phyloP scores from a whole-genome alignment of 225 moss, liverwort and hornwort genomes.

The Polytrichum formosum region DNA sequence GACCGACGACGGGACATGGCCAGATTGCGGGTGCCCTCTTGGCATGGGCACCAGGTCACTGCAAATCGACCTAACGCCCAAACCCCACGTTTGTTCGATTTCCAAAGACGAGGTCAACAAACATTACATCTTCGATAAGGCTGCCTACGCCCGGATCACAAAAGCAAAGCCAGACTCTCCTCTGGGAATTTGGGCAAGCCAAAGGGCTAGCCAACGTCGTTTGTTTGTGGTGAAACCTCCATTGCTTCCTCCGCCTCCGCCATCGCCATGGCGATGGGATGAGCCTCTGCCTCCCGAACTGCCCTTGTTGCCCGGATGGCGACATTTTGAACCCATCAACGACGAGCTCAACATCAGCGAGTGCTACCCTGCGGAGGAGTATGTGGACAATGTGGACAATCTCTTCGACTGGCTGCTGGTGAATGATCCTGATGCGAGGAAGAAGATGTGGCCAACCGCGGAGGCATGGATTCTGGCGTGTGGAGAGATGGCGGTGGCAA shows the following conservation, averaged over 20 bases:
- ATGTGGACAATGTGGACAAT: constrained; percentile 2
- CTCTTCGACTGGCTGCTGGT: constrained; percentile 21
- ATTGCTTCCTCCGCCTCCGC: neutral
- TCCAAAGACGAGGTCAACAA: constrained; percentile 15
- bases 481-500: neutral
- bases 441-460: constrained; percentile 4
- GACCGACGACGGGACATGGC: constrained; percentile 8
- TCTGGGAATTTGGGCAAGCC: neutral
- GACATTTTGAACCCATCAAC: constrained; percentile 5
- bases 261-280: neutral
- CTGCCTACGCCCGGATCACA: neutral
- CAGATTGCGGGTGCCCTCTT: constrained; percentile 28
- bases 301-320: constrained; percentile 9
- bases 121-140: constrained; percentile 28
- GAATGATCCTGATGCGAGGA: neutral
- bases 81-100: constrained; percentile 13
- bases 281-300: constrained; percentile 9
- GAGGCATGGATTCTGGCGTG: constrained; percentile 34
- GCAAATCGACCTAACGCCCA: neutral
- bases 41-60: constrained; percentile 4
- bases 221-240: constrained; percentile 22
- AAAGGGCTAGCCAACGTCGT: neutral
- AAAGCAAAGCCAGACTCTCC: neutral
- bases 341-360: constrained; percentile 17
- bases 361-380: neutral